A percentile compares a stretch with the other conserved stretches of the same genome.
phyloP scores from a whole-genome alignment of 2,329 filamentous ascomycete genomes.

The Arthrobotrys entomopaga region DNA sequence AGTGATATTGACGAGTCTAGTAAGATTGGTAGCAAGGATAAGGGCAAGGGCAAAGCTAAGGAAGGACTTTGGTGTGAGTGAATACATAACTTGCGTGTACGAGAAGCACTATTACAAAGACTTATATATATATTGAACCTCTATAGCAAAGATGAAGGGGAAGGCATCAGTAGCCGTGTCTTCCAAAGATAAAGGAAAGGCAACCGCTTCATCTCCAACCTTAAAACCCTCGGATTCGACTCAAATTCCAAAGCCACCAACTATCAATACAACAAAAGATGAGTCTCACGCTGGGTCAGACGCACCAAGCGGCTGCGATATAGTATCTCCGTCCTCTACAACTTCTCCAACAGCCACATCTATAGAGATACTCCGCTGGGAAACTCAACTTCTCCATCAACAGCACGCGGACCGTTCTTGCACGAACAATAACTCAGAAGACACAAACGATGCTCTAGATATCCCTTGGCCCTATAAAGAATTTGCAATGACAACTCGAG shows the following conservation, averaged over 20 bases:
- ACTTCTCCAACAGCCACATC: conserved; percentile 21
- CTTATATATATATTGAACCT: no score
- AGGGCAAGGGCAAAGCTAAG: conserved; percentile 29
- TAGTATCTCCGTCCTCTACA: not conserved
- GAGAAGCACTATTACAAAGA: no score
- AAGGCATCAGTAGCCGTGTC: conserved; percentile 27
- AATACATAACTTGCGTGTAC: not conserved
- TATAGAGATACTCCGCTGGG: conserved; percentile 47
- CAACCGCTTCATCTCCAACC: not conserved
- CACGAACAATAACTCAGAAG: conserved; percentile 3
- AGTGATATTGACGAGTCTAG: not conserved
- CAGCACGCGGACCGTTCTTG: conserved; percentile 24
- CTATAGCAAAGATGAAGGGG: conserved; percentile 31
- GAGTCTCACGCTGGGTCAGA: not conserved
- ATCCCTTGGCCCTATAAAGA: conserved; percentile 50
- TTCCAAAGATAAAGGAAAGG: conserved; percentile 34
- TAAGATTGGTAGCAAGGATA: conserved; percentile 11
- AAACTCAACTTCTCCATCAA: conserved; percentile 47
- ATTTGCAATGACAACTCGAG: conserved; percentile 28
- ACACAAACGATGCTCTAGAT: conserved; percentile 11
- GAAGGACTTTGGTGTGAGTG: conserved; percentile 38
- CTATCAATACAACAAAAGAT: not conserved
- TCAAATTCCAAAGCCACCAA: not conserved
- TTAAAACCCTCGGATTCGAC: not conserved
- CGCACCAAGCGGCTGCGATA: conserved; percentile 13